Base-by-base conservation (phyloP, 2,329 filamentous ascomycete genomes). In the Verticillium alfalfae region DNA sequence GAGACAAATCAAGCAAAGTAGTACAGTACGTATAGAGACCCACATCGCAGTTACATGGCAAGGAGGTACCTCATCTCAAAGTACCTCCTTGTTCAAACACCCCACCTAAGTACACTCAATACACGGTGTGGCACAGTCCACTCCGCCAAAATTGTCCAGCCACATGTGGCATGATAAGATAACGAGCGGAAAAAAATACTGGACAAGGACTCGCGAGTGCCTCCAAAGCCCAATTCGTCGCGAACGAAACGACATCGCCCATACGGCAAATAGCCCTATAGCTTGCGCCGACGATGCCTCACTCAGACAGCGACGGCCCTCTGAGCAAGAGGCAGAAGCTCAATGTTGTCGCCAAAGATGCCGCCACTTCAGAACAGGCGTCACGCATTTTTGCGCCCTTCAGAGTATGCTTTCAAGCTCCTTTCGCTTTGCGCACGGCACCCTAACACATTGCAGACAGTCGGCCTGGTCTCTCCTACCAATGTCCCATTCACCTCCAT, bases 341-440 rank as follows among this genome's bases (percentile, higher is more conserved):
- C 62, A 76, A 79, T 65, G 75, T 80, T 64, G 70, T 71, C 62
- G 69, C 73, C 61, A 77, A 76, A 64, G 67, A 71, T 59, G 70
- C 75, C 61, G 59, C 75, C 69, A 67, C 76, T 55, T 70, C 80
- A 66, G 67, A 69, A 60, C 74, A 79, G 70, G 83, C 84, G 61
- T 96, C 93, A 12, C 86, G 87, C 72, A 92, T 98, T 67, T 98
- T 99, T 80, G 91, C 93, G 69, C 94, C 95, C 1, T 98, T 94
- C 78, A 82, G 95, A 75, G 93, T 96, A 87, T 67, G 88, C 75
- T 52, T 58, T 15, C 63, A 63, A 66, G 12, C n/a, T 34, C 15
- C 41, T 60, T 26, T 31, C 39, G 18, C n/a, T 18, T 49, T 41
- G 6, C 39, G 7, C 9, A 22, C 13, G 22, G 9, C 54, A 13